These are phyloP conservation scores for Aspergillus floridensis DNA, from an alignment of 2,329 filamentous ascomycete species.

Conservation along the genomic window DNA sequence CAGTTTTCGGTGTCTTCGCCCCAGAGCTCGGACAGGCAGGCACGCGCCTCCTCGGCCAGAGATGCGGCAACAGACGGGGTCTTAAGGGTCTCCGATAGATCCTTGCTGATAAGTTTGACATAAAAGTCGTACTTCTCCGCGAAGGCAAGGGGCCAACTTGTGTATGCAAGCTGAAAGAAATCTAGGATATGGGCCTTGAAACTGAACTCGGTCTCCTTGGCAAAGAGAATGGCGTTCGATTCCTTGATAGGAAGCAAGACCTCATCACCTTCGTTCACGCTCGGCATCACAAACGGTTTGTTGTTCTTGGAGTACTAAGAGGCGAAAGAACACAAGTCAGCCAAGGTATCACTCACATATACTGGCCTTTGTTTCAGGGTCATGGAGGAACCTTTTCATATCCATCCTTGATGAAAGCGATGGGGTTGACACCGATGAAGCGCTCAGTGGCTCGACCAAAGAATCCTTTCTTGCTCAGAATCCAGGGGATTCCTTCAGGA, in stretches of 20 bases:
- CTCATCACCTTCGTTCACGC: constrained; percentile 16
- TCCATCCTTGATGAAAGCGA: constrained; percentile 14
- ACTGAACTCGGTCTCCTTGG: constrained; percentile 14
- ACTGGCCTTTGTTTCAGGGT: neutral
- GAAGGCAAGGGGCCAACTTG: constrained; percentile 16
- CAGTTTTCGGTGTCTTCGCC: constrained; percentile 12
- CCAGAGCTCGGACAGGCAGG: constrained; percentile 13
- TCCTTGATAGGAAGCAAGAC: constrained; percentile 14
- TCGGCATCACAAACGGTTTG: constrained; percentile 15
- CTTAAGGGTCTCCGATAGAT: constrained; percentile 14
- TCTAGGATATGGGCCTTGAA: constrained; percentile 14
- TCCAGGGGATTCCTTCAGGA: constrained; percentile 12
- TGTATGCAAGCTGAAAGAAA: constrained; percentile 16
- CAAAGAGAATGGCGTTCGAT: constrained; percentile 8
- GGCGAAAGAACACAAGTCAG: neutral
- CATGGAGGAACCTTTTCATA: constrained; percentile 11
- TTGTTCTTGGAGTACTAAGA: constrained; percentile 13
- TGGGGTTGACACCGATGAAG: constrained; percentile 14
- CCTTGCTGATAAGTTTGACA: constrained; percentile 17
- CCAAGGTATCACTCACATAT: neutral
- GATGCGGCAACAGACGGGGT: constrained; percentile 9
- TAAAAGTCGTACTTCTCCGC: constrained; percentile 14
- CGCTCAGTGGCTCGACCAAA: constrained; percentile 13
- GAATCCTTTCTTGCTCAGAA: constrained; percentile 10
- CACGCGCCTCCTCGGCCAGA: constrained; percentile 12